phyloP scores from a whole-genome alignment of 1,284 basidiomycete genomes.

The Puccinia hordei region DNA sequence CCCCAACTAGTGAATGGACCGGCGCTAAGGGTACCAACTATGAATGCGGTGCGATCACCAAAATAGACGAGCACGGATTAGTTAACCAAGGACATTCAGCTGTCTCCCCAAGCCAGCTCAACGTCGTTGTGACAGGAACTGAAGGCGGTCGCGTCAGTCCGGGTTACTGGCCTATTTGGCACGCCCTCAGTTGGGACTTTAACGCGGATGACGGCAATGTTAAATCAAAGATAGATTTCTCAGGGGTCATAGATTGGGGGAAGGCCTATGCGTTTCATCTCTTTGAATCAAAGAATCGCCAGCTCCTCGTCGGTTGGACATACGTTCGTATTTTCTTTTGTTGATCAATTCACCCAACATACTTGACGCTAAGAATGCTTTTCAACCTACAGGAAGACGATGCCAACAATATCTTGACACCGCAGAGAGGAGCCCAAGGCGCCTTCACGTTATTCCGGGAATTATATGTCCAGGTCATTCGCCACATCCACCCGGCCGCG shows the following conservation, averaged over 20 bases:
- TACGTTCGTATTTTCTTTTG: slow-evolving; percentile 50
- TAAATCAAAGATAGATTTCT: slow-evolving; percentile 36
- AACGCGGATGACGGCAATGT: slow-evolving; percentile 30
- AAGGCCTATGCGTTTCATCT: slow-evolving; percentile 53
- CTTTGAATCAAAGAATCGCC: slow-evolving; percentile 52
- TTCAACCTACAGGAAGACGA: slow-evolving; percentile 50
- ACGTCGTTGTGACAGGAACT: slow-evolving; percentile 53
- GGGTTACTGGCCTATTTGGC: slow-evolving; percentile 53
- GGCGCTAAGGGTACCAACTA: slow-evolving; percentile 54
- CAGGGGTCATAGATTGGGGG: slow-evolving; percentile 55
- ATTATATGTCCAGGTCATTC: slow-evolving; percentile 53
- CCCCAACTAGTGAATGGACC: slow-evolving; percentile 52
- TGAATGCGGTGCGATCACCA: slow-evolving; percentile 53
- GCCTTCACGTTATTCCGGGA: slow-evolving; percentile 55
- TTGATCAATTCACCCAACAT: neutral
- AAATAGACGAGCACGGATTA: slow-evolving; percentile 53
- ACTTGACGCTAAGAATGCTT: neutral
- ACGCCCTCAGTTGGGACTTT: slow-evolving; percentile 51
- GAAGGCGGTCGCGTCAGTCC: slow-evolving; percentile 52
- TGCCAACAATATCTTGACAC: slow-evolving; percentile 39
- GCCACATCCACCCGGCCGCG: slow-evolving; percentile 51
- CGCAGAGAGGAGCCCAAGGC: slow-evolving; percentile 53
- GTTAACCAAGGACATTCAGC: slow-evolving; percentile 49
- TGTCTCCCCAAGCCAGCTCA: slow-evolving; percentile 48
- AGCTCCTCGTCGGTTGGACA: slow-evolving; percentile 54